Evolutionary conservation across 805 yeast species (phyloP).

Genomic region (Ogataea nitratoaversa): DNA sequence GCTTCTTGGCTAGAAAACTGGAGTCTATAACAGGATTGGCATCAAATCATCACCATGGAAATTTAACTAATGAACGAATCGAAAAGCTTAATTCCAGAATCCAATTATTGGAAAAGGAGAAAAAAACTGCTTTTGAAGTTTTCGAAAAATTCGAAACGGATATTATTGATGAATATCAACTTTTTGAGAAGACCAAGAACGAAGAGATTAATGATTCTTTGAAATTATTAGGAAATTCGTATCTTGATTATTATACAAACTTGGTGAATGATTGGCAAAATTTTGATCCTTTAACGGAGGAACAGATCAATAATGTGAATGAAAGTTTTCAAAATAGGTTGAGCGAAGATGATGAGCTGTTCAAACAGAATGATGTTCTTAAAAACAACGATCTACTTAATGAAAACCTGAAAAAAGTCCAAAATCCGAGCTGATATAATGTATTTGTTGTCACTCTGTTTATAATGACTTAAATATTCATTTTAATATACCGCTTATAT

Average conservation of each 20-base stretch:
- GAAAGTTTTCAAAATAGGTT: conserved; percentile 15
- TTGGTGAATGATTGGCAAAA: conserved; percentile 69
- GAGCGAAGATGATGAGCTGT: conserved; percentile 21
- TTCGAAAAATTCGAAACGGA: conserved; percentile 43
- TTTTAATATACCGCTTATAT: too few relatives aligned
- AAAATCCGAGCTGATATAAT: not conserved
- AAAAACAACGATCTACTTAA: conserved; percentile 24
- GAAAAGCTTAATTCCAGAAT: conserved; percentile 38
- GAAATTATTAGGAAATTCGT: conserved; percentile 67
- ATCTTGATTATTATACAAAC: conserved; percentile 66
- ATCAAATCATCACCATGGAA: conserved; percentile 33
- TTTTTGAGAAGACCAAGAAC: conserved; percentile 78
- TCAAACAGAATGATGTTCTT: conserved; percentile 24
- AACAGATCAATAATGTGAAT: not conserved
- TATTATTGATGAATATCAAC: conserved; percentile 47
- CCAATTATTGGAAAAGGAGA: conserved; percentile 42
- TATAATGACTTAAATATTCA: too few relatives aligned
- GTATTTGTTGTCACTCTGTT: not conserved
- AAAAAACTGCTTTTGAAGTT: conserved; percentile 38
- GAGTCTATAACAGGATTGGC: conserved; percentile 43
- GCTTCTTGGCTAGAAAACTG: conserved; percentile 41
- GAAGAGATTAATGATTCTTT: conserved; percentile 71
- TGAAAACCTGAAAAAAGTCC: conserved; percentile 18
- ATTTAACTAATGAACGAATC: conserved; percentile 40
- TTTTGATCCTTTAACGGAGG: conserved; percentile 11